Evolutionary conservation across 768 basidiomycete genomes (phyloP).

Genomic region (Hirschioporus abietinus): DNA sequence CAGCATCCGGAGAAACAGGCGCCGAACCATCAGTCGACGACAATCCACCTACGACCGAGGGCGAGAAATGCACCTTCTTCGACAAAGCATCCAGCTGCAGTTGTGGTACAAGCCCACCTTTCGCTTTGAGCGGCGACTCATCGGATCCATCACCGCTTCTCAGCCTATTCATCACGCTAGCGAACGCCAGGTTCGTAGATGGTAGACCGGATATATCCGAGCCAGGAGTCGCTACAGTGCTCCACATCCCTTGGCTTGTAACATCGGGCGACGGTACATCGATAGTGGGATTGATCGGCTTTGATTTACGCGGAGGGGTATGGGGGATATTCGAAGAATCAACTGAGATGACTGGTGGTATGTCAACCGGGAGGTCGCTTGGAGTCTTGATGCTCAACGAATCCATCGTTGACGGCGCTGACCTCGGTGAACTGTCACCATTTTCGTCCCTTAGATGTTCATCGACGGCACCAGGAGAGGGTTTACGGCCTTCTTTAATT

Average conservation of each 20-base stretch:
- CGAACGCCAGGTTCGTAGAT: conserved; percentile 8
- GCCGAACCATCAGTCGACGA: conserved; percentile 10
- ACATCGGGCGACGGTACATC: conserved; percentile 25
- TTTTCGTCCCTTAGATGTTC: not conserved
- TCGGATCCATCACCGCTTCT: conserved; percentile 14
- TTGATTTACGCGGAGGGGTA: conserved; percentile 11
- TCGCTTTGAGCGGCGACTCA: not conserved
- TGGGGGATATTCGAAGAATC: conserved; percentile 12
- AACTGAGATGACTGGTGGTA: conserved; percentile 15
- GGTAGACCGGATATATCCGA: conserved; percentile 23
- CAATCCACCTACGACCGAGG: conserved; percentile 34
- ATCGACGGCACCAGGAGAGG: conserved; percentile 72
- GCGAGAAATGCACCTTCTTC: conserved; percentile 44
- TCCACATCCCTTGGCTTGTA: conserved; percentile 59
- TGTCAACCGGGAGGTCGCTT: conserved; percentile 16
- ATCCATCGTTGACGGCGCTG: not conserved
- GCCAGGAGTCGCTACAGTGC: conserved; percentile 73
- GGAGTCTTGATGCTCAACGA: not conserved
- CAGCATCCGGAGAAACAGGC: conserved; percentile 7
- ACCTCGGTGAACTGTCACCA: conserved; percentile 13
- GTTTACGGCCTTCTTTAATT: conserved; percentile 86
- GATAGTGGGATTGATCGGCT: conserved; percentile 29
- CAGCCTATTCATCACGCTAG: conserved; percentile 14
- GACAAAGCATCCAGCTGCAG: not conserved
- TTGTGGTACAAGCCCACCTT: not conserved